Evolutionary conservation across 495 filamentous ascomycete genomes (phyloP), one percentile per base, ranked within the genome.

Genomic region (Thermothielavioides terrestris): DNA sequence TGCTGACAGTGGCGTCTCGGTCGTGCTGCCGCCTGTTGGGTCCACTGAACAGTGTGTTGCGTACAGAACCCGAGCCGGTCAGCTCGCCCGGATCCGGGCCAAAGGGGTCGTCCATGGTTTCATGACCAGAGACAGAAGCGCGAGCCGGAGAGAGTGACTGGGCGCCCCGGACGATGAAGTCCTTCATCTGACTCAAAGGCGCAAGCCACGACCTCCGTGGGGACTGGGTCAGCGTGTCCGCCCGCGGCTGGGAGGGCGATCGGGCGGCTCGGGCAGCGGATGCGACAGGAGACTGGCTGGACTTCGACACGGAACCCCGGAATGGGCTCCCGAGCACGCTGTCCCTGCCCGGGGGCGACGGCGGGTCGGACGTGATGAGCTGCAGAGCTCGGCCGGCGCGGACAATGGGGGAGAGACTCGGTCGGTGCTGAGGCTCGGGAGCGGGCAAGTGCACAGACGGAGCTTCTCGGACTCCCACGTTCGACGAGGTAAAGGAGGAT

Each of bases 301-400:
- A 58, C 34, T 56, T 67, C 18, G 58, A 42, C 9, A 55, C 56
- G 4, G 72, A 68, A 18, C 75, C 68, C 26, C 69, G 70, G 48
- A 79, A 79, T 6, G 77, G 77, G 39, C 77, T 78, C 9, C 74
- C 61, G 8, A 79, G 59, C 7, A 49, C 65, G 46, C 54, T 77
- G 61, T 42, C 73, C 59, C 36, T 45, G 48, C 57, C 69, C 50
- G 52, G 61, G 7, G 77, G 73, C 0, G 76, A 75, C 7, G 75
- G 69, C 42, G 67, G 67, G 46, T 77, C 75, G 4, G 75, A 75
- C 34, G 75, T 70, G 15, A 78, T 68, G 55, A 69, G 66, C 49
- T 77, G 75, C 14, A 79, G 64, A 25, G 67, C 68, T 42, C 69
- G 67, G 12, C 77, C 76, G 32, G 67, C 71, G 49, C 76, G 66